Evolutionary conservation across 2,329 filamentous ascomycete genomes (phyloP).

Genomic region (Exophiala bonariae): DNA sequence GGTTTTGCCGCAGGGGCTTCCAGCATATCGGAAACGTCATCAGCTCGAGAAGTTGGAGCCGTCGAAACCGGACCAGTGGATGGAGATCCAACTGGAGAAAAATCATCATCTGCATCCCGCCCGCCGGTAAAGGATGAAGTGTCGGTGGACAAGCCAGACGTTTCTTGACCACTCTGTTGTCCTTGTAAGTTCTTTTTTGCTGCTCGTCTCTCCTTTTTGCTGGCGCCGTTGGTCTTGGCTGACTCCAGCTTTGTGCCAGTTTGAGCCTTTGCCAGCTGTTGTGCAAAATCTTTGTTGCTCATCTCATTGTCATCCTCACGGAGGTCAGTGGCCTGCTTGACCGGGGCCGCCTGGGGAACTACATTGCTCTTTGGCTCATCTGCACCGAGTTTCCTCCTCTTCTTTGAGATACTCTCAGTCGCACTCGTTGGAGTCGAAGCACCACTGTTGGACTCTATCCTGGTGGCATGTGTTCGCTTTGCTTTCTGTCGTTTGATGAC

Average conservation of each 20-base stretch:
- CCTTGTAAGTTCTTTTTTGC: slow-evolving; percentile 42
- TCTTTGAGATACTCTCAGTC: slow-evolving; percentile 28
- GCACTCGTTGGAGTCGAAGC: slow-evolving; percentile 19
- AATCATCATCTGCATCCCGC: slow-evolving; percentile 74
- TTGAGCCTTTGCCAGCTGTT: slow-evolving; percentile 69
- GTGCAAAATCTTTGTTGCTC: slow-evolving; percentile 74
- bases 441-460: slow-evolving; percentile 19
- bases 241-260: slow-evolving; percentile 62
- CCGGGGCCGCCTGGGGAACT: slow-evolving; percentile 29
- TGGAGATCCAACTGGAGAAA: slow-evolving; percentile 70
- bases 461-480: slow-evolving; percentile 20
- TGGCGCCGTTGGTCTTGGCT: slow-evolving; percentile 29
- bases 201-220: slow-evolving; percentile 44
- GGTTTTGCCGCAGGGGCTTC: slow-evolving; percentile 69
- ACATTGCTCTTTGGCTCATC: slow-evolving; percentile 34
- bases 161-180: slow-evolving; percentile 48
- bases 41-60: slow-evolving; percentile 55
- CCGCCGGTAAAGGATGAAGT: slow-evolving; percentile 70
- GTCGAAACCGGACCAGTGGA: slow-evolving; percentile 35
- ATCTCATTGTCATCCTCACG: slow-evolving; percentile 58
- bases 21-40: slow-evolving; percentile 88
- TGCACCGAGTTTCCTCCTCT: slow-evolving; percentile 40
- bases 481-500: slow-evolving; percentile 20
- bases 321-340: slow-evolving; percentile 26
- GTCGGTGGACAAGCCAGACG: slow-evolving; percentile 52